Evolutionary conservation across 2,329 filamentous ascomycete genomes (phyloP).

Genomic region (Trichoderma guizhouense): DNA sequence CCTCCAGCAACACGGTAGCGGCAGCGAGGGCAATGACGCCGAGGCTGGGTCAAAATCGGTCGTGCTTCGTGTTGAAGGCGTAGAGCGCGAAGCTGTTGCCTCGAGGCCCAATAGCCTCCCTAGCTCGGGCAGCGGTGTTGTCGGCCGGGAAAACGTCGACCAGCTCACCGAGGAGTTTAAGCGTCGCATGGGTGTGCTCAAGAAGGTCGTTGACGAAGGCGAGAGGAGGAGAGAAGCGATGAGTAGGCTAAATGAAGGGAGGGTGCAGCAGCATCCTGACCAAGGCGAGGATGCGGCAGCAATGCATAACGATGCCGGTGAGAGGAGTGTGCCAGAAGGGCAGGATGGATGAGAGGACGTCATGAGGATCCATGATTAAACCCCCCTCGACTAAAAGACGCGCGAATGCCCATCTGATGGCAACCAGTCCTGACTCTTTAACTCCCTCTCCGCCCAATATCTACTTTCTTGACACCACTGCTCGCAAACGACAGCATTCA

Average conservation of each 20-base stretch:
- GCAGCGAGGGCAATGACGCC: conserved; percentile 18
- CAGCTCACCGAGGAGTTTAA: conserved; percentile 56
- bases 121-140: conserved; percentile 31
- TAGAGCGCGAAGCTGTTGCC: conserved; percentile 37
- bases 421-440: neutral
- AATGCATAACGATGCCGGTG: neutral
- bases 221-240: conserved; percentile 39
- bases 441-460: neutral
- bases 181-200: conserved; percentile 52
- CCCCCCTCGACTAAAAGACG: neutral
- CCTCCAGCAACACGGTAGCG: conserved; percentile 40
- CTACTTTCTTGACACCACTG: neutral
- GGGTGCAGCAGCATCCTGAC: conserved; percentile 3
- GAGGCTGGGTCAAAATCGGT: conserved; percentile 18
- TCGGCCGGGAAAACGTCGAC: conserved; percentile 46
- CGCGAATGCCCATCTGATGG: neutral
- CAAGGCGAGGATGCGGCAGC: neutral
- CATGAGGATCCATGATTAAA: neutral
- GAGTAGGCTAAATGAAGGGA: neutral
- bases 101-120: conserved; percentile 26
- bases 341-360: neutral
- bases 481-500: neutral
- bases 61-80: conserved; percentile 37
- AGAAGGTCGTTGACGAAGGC: conserved; percentile 51
- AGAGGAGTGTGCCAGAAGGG: neutral